Base-by-base conservation (phyloP, 441 rosid genomes). In the Bocquillonia castaneifolia region DNA sequence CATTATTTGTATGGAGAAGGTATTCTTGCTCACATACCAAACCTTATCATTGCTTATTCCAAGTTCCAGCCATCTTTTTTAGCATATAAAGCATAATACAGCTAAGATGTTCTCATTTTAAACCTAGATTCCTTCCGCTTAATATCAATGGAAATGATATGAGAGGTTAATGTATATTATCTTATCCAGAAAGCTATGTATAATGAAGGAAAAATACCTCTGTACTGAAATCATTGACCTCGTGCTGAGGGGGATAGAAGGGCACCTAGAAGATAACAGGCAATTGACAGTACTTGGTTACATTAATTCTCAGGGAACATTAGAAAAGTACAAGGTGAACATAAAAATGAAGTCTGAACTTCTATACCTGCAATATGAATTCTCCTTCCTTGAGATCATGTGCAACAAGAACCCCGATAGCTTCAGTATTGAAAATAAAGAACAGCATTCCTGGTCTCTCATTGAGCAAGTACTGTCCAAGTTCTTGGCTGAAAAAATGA, bases 211-310 rank as follows among this genome's bases (percentile, higher is more conserved):
- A 63, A 53, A 72, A 66, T 79, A 91, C 97, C 97, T 87, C 82
- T 1, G 81, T 81, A 69, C 78, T 86, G 78, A 90, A 91, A 81
- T 94, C 96, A 47, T 73, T 79, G 52, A 90, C 81, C 66, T 75
- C 84, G 74, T 94, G 99, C 76, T 89, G 97, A 67, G 99, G 99
- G 26, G 99, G 96, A 83, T 87, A 93, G 77, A 81, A 89, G 66
- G 97, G 99, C 45, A 88, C 75, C 97, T 93, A 76, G 79, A 70
- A 66, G 50, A 79, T 32, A 50, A 73, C 59, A 67, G 57, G 26
- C 68, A 64, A 52, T 31, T n/a, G 67, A 68, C 37, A 61, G 13
- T 8, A 56, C 23, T 55, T 39, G 37, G 39, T 45, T 54, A 10
- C 32, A 64, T 64, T 56, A 59, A 28, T 15, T 25, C 42, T 60